A percentile compares a stretch with the other conserved stretches of the same genome.
These are phyloP conservation scores for Talaromyces sp. DNA, from an alignment of 2,329 filamentous ascomycete species.

Conservation along the genomic window DNA sequence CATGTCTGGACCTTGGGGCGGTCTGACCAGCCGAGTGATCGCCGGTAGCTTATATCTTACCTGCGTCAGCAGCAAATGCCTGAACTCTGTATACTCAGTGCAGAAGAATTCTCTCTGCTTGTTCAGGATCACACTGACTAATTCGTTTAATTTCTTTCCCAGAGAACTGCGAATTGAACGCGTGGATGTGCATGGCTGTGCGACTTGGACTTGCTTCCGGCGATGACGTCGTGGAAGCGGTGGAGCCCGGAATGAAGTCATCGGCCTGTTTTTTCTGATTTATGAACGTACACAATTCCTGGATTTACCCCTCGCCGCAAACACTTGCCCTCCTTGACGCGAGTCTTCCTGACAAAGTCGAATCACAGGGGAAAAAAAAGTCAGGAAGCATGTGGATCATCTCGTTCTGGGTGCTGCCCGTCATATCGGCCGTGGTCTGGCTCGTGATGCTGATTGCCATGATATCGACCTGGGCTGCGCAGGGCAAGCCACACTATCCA, in stretches of 20 bases:
- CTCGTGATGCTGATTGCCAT: conserved; percentile 56
- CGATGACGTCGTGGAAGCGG: conserved; percentile 9
- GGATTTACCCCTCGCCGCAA: neutral
- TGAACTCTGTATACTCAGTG: too few species aligned
- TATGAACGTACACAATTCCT: neutral
- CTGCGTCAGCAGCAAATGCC: too few species aligned
- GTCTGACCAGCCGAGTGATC: too few species aligned
- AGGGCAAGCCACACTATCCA: conserved; percentile 48
- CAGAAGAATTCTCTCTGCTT: too few species aligned
- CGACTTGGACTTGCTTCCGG: neutral
- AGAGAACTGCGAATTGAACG: neutral
- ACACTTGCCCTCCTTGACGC: neutral
- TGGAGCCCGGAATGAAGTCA: neutral
- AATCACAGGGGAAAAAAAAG: too few species aligned
- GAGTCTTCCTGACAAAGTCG: too few species aligned
- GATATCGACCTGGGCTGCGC: conserved; percentile 51
- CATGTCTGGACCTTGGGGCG: neutral
- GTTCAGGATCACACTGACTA: neutral
- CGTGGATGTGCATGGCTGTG: neutral
- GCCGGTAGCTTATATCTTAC: too few species aligned
- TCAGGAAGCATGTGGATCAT: conserved; percentile 39
- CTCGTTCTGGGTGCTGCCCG: conserved; percentile 51
- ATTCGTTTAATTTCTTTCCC: neutral
- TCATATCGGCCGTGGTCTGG: conserved; percentile 55
- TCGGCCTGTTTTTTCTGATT: neutral